phyloP scores from a whole-genome alignment of 2,329 filamentous ascomycete species.

The Cladosporium sp. region DNA sequence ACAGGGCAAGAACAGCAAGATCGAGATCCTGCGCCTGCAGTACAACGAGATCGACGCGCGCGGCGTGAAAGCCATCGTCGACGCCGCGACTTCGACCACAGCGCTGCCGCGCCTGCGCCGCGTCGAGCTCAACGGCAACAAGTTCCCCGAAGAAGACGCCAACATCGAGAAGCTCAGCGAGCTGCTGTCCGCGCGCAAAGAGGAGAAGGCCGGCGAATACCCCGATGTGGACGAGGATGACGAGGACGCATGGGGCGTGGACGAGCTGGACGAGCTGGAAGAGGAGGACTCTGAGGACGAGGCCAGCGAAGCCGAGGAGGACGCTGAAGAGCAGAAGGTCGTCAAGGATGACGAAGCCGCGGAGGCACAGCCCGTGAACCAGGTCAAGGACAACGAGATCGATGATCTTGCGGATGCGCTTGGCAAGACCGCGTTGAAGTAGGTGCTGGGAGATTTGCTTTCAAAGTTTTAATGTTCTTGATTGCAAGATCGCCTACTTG shows the following conservation, averaged over 20 bases:
- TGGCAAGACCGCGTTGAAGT: constrained; percentile 63
- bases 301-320: constrained; percentile 66
- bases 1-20: constrained; percentile 73
- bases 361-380: constrained; percentile 71
- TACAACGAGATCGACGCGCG: constrained; percentile 90
- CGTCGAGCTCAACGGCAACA: constrained; percentile 95
- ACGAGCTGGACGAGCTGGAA: constrained; percentile 83
- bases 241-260: constrained; percentile 82
- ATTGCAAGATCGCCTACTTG: neutral
- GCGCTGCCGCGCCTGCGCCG: constrained; percentile 76
- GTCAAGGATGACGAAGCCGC: constrained; percentile 70
- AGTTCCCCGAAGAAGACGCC: constrained; percentile 82
- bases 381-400: constrained; percentile 73
- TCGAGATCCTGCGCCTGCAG: constrained; percentile 81
- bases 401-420: constrained; percentile 77
- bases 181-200: constrained; percentile 52
- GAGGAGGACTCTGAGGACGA: constrained; percentile 66
- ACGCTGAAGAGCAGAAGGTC: constrained; percentile 51
- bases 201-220: constrained; percentile 57
- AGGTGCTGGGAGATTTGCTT: constrained; percentile 1
- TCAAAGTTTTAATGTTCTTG: neutral
- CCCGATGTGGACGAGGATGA: constrained; percentile 63
- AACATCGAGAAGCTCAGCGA: constrained; percentile 68
- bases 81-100: constrained; percentile 60
- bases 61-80: constrained; percentile 70